Base-by-base conservation (phyloP, 2,329 filamentous ascomycete species). In the Venturia effusa region DNA sequence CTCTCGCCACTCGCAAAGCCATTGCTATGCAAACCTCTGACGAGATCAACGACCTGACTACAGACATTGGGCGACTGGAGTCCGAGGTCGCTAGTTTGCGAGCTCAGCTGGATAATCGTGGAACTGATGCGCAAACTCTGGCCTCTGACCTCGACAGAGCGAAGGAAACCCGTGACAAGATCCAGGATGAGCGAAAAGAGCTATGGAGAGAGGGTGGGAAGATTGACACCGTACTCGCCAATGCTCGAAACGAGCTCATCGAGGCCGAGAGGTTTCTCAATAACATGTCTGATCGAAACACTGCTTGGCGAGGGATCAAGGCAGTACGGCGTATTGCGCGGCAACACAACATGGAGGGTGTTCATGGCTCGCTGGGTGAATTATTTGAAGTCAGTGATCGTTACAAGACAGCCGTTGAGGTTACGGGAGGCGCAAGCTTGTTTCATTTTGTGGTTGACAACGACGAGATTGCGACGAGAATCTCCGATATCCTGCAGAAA, bases 391-490 rank as follows among this genome's bases (percentile, higher is more conserved):
- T 96, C 60, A 85, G 82, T 65, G 91, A 96, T 62, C 84, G 85
- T 62, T 97, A 96, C 76, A 86, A 92, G 66, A 86, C 92, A 13
- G 91, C 94, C 1, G 88, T 95, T 11, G 94, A 99, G 76, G 91
- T 96, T 69, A 94, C 92, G 61, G 94, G 93, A 2, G 94, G 94
- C 22, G 88, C 87, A 67, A 96, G 91, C 73, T 81, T 99, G 10
- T 99, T 99, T 77, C 91, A 99, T 75, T 96, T 96, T 68, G 87
- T 99, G 13, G 93, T 97, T 54, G 93, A 99, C 73, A 93, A 88
- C 61, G 91, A 95, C 66, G 85, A 89, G 48, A 97, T 92, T 0
- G 92, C 92, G 0, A 91, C 90, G 1, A 84, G 85, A 68, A 84
- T 97, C 40, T 85, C 94, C 54, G 88, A 93, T 68, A 83, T 86